Conservation (phyloP, 2,329 filamentous ascomycete genomes). For the Trichoderma guizhouense region DNA sequence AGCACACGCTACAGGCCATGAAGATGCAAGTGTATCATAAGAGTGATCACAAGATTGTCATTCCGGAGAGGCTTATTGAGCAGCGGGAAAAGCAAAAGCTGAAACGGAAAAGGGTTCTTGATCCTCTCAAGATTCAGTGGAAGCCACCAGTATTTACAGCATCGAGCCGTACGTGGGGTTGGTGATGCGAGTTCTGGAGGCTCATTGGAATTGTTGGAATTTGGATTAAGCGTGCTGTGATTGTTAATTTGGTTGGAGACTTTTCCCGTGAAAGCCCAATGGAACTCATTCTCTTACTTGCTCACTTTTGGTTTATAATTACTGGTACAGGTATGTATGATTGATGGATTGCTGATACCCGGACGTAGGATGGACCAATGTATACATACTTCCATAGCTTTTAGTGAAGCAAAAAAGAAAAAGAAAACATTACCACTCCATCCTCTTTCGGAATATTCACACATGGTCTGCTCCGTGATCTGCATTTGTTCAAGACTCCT, state of each 20-base stretch:
- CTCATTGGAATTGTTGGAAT: neutral
- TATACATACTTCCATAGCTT: neutral
- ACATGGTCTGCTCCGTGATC: neutral
- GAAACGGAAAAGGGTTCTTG: constrained; percentile 74
- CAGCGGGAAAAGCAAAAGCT: constrained; percentile 75
- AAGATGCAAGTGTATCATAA: constrained; percentile 96
- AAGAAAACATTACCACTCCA: neutral
- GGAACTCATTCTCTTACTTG: neutral
- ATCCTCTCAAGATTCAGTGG: constrained; percentile 80
- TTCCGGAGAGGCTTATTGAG: constrained; percentile 78
- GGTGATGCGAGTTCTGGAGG: constrained; percentile 49
- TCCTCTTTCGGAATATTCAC: neutral
- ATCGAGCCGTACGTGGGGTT: constrained; percentile 89
- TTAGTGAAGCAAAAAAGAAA: neutral
- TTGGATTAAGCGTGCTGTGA: neutral
- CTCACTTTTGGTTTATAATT: neutral
- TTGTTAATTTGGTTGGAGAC: neutral
- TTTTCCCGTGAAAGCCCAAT: neutral
- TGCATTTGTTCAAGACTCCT: too few species aligned
- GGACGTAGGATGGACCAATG: neutral
- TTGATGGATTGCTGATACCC: neutral
- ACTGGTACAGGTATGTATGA: neutral
- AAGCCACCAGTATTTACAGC: constrained; percentile 94
- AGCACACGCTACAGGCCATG: constrained; percentile 88
- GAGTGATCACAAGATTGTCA: constrained; percentile 92